Evolutionary conservation across 495 filamentous ascomycete genomes (phyloP).

Genomic region (Pyrenula aspistea): DNA sequence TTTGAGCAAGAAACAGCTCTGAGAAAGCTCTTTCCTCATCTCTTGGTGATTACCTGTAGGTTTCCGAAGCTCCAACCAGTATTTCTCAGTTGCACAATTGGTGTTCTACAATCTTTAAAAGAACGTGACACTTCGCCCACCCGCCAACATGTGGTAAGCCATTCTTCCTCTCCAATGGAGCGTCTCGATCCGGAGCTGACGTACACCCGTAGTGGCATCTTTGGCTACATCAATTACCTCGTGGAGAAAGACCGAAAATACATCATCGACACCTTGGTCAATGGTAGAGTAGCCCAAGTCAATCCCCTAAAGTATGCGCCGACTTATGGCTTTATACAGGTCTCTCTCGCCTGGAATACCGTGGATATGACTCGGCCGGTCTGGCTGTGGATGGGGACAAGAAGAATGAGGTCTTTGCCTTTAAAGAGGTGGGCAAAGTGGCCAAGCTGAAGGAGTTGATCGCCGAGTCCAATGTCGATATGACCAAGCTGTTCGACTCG

Average conservation of each 20-base stretch:
- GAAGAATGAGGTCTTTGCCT: constrained; percentile 93
- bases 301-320: neutral
- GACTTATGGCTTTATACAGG: constrained; percentile 28
- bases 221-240: constrained; percentile 85
- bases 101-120: neutral
- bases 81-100: neutral
- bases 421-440: constrained; percentile 99
- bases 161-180: neutral
- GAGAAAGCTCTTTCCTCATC: neutral
- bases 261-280: constrained; percentile 91
- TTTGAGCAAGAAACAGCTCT: neutral
- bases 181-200: neutral
- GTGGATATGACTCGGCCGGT: constrained; percentile 95
- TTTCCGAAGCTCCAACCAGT: neutral
- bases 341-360: constrained; percentile 81
- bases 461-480: constrained; percentile 66
- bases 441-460: constrained; percentile 91
- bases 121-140: neutral
- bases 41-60: neutral
- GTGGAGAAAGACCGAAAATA: constrained; percentile 94
- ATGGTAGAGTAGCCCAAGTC: constrained; percentile 47
- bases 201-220: constrained; percentile 66
- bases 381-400: constrained; percentile 95
- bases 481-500: constrained; percentile 87
- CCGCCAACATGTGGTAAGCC: constrained; percentile 14